Base-by-base conservation (phyloP, 2,329 filamentous ascomycete species). In the Metarhizium sp. region DNA sequence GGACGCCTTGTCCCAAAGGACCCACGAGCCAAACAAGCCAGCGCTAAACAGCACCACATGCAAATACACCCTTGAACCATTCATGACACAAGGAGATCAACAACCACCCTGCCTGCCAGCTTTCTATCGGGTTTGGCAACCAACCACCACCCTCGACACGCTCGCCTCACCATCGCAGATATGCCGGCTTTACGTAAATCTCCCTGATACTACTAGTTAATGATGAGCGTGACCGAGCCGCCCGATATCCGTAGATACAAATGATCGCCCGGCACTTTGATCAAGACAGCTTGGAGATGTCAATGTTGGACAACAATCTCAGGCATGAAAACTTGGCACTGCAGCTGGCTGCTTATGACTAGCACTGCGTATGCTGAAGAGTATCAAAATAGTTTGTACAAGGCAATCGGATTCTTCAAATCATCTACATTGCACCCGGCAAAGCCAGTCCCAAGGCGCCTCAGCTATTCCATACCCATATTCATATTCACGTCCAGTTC, bases 41-140 rank as follows among this genome's bases (percentile, higher is more conserved):
- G 43, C 50, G 25, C 38, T 42, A 51, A 29, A 16, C 38, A 52
- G 45, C 43, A 48, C 42, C 52, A 49, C 52, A 49, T 53, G 51
- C 52, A 42, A 30, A 49, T 42, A 49, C 29, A n/a, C 52, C 52
- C 43, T 49, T 49, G 52, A 42, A 40, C 45, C 20, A 16, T 25
- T 25, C 25, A 25, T 25, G 25, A 25, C 25, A 25, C 25, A 25
- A 25, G 25, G 25, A 25, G 25, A 46, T 25, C 20, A 29, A 11
- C 43, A 20, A 46, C 13, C 40, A 46, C n/a, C 43, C 43, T 36
- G 38, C 13, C 14, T 11, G 38, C 2, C 14, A 16, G 11, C 38
- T 16, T 11, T 20, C 42, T 13, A 10, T 45, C n/a, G n/a, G 42
- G 11, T 20, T 45, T 20, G 42, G 18, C 16, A 5, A 11, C 16